Base-by-base conservation (phyloP, 306 rosid genomes). In the Elaeagnus macrophylla region DNA sequence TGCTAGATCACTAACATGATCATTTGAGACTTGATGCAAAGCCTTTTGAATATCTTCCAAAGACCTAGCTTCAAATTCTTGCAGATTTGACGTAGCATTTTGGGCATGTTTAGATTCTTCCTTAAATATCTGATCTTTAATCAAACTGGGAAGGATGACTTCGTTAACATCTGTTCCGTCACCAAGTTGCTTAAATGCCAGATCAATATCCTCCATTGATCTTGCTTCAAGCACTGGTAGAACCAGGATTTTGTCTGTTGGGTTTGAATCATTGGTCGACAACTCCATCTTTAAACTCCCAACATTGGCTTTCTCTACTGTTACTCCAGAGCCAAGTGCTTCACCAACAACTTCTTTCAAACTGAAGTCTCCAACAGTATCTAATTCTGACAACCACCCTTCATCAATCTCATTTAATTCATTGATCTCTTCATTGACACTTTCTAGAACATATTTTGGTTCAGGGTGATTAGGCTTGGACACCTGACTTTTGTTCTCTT, bases 331-430 rank as follows among this genome's bases (percentile, higher is more conserved):
- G 70, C 49, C 66, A 52, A 57, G 61, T 11, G 77, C 51, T 35
- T 64, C 77, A 61, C 79, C 70, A 25, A 67, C 69, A 54, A 61
- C 59, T 10, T 75, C 83, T 54, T 65, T 65, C 56, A 78, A 67
- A 40, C 76, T 70, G 77, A 82, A 84, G 74, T 87, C 95, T 42
- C 96, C 99, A 65, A 87, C 93, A 41, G 88, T 65, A 67, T 91
- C 96, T 72, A 91, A 66, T 50, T 91, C 96, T 32, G 64, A 75
- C 75, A 87, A 71, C 66, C 87, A 58, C 46, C 44, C 89, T 67
- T 81, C 89, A 13, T 91, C 85, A 54, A 87, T 75, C 57, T 84
- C 95, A 64, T 81, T 77, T 53, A 78, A 44, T 39, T 70, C 80
- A 10, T 51, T 71, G 63, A 43, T 36, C 62, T 19, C 64, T 50